These are phyloP conservation scores for Pseudotsuga menziesii DNA, from an alignment of 75 land plant genomes.

Conservation along the genomic window DNA sequence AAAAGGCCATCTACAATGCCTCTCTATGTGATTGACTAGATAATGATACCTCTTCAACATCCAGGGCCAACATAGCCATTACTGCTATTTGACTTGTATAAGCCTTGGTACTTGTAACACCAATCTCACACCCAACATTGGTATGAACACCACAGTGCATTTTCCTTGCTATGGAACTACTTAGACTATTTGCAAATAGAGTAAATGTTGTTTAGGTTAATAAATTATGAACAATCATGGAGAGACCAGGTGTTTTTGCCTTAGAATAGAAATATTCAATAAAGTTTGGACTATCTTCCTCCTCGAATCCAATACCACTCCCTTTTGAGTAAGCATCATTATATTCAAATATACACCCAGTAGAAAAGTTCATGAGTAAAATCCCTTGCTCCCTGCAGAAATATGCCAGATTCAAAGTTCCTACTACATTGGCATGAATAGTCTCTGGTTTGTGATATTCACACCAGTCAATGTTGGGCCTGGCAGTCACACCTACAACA, in stretches of 20 bases:
- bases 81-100: slow-evolving; percentile 96
- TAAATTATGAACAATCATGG: no score
- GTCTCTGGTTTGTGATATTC: slow-evolving; percentile 75
- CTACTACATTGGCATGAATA: slow-evolving; percentile 66
- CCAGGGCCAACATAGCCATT: slow-evolving; percentile 88
- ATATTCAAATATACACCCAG: slow-evolving; percentile 85
- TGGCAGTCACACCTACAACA: slow-evolving; percentile 80
- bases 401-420: slow-evolving; percentile 71
- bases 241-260: no score
- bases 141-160: slow-evolving; percentile 96
- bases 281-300: slow-evolving; percentile 81
- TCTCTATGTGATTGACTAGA: slow-evolving; percentile 72
- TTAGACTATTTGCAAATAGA: slow-evolving; percentile 96
- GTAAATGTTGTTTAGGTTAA: no score
- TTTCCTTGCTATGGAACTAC: slow-evolving; percentile 87
- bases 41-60: slow-evolving; percentile 74
- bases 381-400: slow-evolving; percentile 56
- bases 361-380: slow-evolving; percentile 67
- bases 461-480: slow-evolving; percentile 89
- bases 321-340: slow-evolving; percentile 50
- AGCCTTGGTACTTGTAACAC: slow-evolving; percentile 97
- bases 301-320: slow-evolving; percentile 73
- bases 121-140: slow-evolving; percentile 94
- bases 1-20: slow-evolving; percentile 64
- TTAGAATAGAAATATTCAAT: slow-evolving; percentile 76